Base-by-base conservation (phyloP, 768 basidiomycete genomes). In the Rubroboletus satanas region DNA sequence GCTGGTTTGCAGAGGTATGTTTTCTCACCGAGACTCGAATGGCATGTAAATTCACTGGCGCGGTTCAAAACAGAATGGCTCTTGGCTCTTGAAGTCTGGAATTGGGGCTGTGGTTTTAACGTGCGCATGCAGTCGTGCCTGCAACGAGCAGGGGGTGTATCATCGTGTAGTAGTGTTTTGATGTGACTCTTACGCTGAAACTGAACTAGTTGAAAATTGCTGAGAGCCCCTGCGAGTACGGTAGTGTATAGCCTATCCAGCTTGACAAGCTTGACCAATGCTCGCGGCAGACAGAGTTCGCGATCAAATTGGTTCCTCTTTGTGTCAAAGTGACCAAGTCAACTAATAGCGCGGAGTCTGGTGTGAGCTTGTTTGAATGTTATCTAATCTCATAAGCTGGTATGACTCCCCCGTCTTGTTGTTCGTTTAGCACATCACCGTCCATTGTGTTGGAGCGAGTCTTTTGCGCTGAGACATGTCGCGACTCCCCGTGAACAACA, bases 1-100 rank as follows among this genome's bases (percentile, higher is more conserved):
- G 67, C 75, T 49, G 75, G 76, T 9, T 64, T 83, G 50, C 57
- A 72, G 50, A 61, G 65, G 79, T 79, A 49, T 1, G 68, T 44
- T 39, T 41, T 43, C 37, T 28, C 44, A 18, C 14, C 9, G 21
- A 39, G 35, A 26, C 32, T 10, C 37, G 7, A 33, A 18, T 11
- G 21, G 14, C 5, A 28, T 7, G 4, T 23, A 28, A 12, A 35
- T 10, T 42, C n/a, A 57, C 26, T 31, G 7, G 6, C 18, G 14
- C 21, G 17, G 8, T 45, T 10, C 7, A 26, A 43, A 49, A 52
- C 9, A 67, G 66, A 3, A 59, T 68, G 56, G 68, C 66, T 43
- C 48, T n/a, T 8, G 67, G 67, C 0, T 54, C 23, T 17, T 44
- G 39, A 46, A 23, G n/a, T 42, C 12, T 33, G 14, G 12, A 32